Percentiles rank a stretch among this genome's conserved stretches.
Conservation (phyloP, 768 basidiomycete genomes). For the Arthromyces matolae region DNA sequence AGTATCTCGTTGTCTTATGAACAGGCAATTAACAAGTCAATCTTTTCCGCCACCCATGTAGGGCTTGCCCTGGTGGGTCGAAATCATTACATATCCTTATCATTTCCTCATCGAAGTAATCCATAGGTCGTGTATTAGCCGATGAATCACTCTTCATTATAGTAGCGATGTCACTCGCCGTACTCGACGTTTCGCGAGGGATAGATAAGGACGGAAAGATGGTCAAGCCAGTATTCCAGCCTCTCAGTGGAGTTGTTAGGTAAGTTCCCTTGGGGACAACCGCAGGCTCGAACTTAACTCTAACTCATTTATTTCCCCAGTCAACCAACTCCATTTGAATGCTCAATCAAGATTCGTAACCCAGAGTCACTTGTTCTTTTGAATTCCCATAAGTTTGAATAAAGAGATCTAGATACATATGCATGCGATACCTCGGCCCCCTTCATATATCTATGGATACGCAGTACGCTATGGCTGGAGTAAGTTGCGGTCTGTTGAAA, state of each 20-base stretch:
- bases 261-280: not conserved
- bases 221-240: not conserved
- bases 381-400: not conserved
- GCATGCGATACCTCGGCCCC: too few species aligned
- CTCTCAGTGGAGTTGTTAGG: slow-evolving; percentile 1
- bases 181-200: slow-evolving; percentile 1
- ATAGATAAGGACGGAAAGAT: not conserved
- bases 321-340: slow-evolving; percentile 4
- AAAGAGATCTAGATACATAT: too few species aligned
- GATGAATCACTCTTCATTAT: slow-evolving; percentile 4
- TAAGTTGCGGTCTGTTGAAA: too few species aligned
- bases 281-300: not conserved
- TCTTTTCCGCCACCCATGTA: too few species aligned
- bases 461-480: too few species aligned
- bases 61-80: too few species aligned
- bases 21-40: too few species aligned
- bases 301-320: not conserved
- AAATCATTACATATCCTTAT: too few species aligned
- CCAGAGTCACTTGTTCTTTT: not conserved
- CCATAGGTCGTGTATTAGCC: slow-evolving; percentile 1
- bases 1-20: too few species aligned
- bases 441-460: too few species aligned
- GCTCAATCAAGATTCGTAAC: not conserved
- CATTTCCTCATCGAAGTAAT: too few species aligned
- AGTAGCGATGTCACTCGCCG: not conserved